Conservation (phyloP, 2,329 filamentous ascomycete genomes). For the Paramyrothecium sp. region DNA sequence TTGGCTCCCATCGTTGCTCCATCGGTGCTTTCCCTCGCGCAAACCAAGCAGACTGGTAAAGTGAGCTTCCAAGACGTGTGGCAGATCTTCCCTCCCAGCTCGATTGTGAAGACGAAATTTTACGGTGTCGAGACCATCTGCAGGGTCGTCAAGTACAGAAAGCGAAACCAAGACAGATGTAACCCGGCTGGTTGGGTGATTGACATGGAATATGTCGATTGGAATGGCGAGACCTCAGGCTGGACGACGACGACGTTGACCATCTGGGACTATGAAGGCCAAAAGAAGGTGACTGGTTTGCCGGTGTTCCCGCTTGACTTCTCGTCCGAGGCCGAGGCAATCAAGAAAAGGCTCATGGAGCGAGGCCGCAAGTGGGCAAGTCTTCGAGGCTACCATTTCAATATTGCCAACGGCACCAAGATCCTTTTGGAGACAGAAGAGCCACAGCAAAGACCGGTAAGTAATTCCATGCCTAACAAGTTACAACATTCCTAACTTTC, state of each 20-base stretch:
- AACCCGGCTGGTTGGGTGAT: conserved; percentile 21
- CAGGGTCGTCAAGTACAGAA: conserved; percentile 28
- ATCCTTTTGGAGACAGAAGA: conserved; percentile 20
- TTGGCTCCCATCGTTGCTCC: conserved; percentile 25
- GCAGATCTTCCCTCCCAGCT: conserved; percentile 32
- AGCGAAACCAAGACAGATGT: conserved; percentile 1
- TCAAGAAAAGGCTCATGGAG: conserved; percentile 22
- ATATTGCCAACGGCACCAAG: conserved; percentile 24
- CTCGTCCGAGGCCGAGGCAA: conserved; percentile 13
- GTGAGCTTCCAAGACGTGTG: conserved; percentile 27
- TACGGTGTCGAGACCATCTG: conserved; percentile 32
- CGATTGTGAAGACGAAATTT: conserved; percentile 26
- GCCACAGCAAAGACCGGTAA: conserved; percentile 22
- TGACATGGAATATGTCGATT: conserved; percentile 31
- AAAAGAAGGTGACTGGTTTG: conserved; percentile 21
- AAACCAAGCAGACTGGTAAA: conserved; percentile 25
- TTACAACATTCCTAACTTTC: not conserved
- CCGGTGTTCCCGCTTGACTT: conserved; percentile 28
- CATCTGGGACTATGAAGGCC: conserved; percentile 24
- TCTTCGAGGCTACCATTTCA: conserved; percentile 31
- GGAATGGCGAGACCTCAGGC: conserved; percentile 30
- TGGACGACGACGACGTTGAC: conserved; percentile 16
- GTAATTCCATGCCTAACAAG: not conserved
- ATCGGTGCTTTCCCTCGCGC: conserved; percentile 19
- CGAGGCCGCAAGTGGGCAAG: conserved; percentile 29